Conservation (phyloP, 2,329 filamentous ascomycete genomes). For the Ophiostoma tasmaniense region DNA sequence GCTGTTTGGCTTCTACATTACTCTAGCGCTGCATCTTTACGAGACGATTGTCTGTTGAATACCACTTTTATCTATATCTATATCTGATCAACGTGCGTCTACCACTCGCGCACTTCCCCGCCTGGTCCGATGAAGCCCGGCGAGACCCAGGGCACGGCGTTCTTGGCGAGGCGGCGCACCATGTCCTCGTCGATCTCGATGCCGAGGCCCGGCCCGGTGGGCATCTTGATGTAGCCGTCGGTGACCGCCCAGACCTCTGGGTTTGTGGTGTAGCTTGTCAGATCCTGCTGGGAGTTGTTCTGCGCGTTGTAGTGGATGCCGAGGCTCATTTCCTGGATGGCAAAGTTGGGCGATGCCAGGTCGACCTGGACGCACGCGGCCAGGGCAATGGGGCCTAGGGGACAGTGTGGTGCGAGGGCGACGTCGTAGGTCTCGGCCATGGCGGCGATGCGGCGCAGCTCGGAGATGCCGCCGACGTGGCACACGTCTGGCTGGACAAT, state of each 20-base stretch:
- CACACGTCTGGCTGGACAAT: slow-evolving; percentile 58
- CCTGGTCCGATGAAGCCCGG: slow-evolving; percentile 52
- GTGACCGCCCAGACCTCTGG: slow-evolving; percentile 43
- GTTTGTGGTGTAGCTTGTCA: slow-evolving; percentile 53
- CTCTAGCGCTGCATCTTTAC: not conserved
- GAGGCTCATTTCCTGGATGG: slow-evolving; percentile 60
- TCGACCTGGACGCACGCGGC: slow-evolving; percentile 57
- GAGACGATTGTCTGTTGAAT: not conserved
- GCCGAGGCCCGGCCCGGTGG: slow-evolving; percentile 47
- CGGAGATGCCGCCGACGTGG: slow-evolving; percentile 57
- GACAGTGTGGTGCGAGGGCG: slow-evolving; percentile 57
- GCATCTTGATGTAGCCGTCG: slow-evolving; percentile 47
- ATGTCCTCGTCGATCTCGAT: slow-evolving; percentile 57
- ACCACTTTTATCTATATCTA: slow-evolving; percentile 15
- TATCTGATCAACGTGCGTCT: no score
- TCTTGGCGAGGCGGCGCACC: slow-evolving; percentile 44
- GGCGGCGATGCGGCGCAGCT: slow-evolving; percentile 51
- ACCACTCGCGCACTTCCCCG: slow-evolving; percentile 53
- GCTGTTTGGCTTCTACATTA: not conserved
- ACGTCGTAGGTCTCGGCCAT: slow-evolving; percentile 61
- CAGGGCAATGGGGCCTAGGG: slow-evolving; percentile 57
- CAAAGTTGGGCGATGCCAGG: slow-evolving; percentile 47
- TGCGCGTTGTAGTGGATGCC: slow-evolving; percentile 61
- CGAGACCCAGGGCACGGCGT: slow-evolving; percentile 44
- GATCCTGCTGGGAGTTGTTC: slow-evolving; percentile 40